A percentile compares a stretch with the other conserved stretches of the same genome.
These are phyloP conservation scores for Raphanus sativus DNA, from an alignment of 345 rosid species.

Conservation along the genomic window DNA sequence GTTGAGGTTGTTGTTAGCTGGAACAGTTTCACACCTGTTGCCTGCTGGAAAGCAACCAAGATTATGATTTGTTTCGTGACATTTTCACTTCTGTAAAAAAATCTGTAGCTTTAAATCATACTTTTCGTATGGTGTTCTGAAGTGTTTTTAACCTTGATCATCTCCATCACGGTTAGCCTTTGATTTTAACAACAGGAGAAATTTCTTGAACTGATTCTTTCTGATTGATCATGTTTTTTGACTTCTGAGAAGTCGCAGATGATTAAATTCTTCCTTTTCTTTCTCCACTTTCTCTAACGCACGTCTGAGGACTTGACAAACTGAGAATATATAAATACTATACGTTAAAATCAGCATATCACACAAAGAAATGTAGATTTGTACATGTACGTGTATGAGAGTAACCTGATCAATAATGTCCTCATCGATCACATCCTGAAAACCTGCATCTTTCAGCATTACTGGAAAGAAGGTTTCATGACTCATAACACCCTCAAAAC, in stretches of 20 bases:
- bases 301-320: slow-evolving; percentile 63
- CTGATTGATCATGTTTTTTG: background rate
- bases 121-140: too few species aligned
- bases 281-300: slow-evolving; percentile 35
- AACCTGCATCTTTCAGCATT: slow-evolving; percentile 91
- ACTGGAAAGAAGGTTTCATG: background rate
- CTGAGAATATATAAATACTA: slow-evolving; percentile 36
- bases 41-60: too few species aligned
- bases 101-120: too few species aligned
- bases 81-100: too few species aligned
- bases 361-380: background rate
- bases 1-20: too few species aligned
- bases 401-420: slow-evolving; percentile 61
- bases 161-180: too few species aligned
- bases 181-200: background rate
- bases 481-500: background rate
- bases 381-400: background rate
- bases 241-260: slow-evolving; percentile 70
- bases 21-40: too few species aligned
- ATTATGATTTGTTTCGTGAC: too few species aligned
- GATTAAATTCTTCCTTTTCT: slow-evolving; percentile 71
- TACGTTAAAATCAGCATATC: background rate
- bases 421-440: slow-evolving; percentile 68
- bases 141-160: too few species aligned
- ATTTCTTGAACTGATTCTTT: background rate